Percentiles rank a stretch among this genome's conserved stretches.
Evolutionary conservation across 495 filamentous ascomycete genomes (phyloP).

Genomic region (Acidomyces sp.): DNA sequence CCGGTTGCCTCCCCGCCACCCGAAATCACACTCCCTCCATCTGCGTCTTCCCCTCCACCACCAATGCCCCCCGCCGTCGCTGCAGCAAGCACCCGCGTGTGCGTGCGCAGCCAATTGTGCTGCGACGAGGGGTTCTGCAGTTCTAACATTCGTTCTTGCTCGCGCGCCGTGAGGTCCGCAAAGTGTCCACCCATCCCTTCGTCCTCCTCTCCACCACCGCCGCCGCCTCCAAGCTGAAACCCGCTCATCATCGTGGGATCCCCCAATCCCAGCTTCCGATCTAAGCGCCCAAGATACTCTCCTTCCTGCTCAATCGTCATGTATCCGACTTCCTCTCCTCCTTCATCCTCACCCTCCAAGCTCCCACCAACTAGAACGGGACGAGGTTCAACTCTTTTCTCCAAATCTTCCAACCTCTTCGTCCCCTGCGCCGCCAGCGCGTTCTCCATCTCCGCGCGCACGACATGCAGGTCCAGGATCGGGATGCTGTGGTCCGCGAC

Average conservation of each 20-base stretch:
- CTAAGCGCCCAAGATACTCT: constrained; percentile 61
- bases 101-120: constrained; percentile 59
- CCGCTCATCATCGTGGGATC: constrained; percentile 14
- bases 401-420: constrained; percentile 10
- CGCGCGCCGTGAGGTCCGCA: constrained; percentile 28
- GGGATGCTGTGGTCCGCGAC: constrained; percentile 18
- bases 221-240: constrained; percentile 19
- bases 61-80: neutral
- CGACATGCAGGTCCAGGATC: constrained; percentile 21
- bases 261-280: constrained; percentile 46
- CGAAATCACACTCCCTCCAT: constrained; percentile 42
- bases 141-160: constrained; percentile 44
- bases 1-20: constrained; percentile 2
- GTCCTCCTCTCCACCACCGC: constrained; percentile 5
- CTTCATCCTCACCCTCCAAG: constrained; percentile 15
- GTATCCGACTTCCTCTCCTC: constrained; percentile 32
- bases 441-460: constrained; percentile 36
- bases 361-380: constrained; percentile 18
- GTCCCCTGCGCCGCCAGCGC: constrained; percentile 25
- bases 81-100: neutral
- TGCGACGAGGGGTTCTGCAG: constrained; percentile 69
- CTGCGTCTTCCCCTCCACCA: constrained; percentile 34
- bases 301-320: constrained; percentile 67
- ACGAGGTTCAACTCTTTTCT: constrained; percentile 18
- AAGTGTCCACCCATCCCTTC: constrained; percentile 13